Evolutionary conservation across 78 protist genomes (phyloP), one percentile per base, ranked within the genome.

Genomic region (Chrysochromulina parva): DNA sequence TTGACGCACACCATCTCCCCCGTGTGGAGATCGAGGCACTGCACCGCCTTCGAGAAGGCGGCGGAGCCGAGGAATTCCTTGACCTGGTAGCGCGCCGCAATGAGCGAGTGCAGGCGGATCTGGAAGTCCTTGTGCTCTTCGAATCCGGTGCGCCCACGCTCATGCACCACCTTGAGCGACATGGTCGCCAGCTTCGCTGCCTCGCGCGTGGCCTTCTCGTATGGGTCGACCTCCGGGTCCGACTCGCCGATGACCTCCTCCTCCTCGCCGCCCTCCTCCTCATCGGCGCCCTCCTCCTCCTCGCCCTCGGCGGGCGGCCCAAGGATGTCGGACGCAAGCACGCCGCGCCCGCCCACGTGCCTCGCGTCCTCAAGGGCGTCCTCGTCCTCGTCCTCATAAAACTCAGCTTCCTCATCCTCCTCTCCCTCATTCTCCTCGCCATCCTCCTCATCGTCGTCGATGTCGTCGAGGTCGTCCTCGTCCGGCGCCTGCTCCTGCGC

Each of bases 51-150:
- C 60, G 94, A 89, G 85, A 95, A 95, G 76, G 96, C 95, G 50
- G 96, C 97, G 0, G 94, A 62, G 57, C 95, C 96, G 0, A 96
- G 52, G 88, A 67, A 84, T 74, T 94, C 94, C 16, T 80, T 10
- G 16, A 96, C 76, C 59, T 80, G 86, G 69, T 94, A 96, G 53
- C 97, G 85, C 47, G 96, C 95, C 13, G 94, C 95, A n/a, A 95
- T 93, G 38, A 92, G 73, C 69, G 62, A 26, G 84, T 92, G 19
- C n/a, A 60, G n/a, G 26, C 48, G 54, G 53, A 94, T 78, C 20
- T 94, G 96, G 86, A 88, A 94, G n/a, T 94, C 95, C 58, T 89
- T 90, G 54, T 69, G 14, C 53, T 94, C 96, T 66, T 92, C 94
- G 59, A 94, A 93, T 22, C 96, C 96, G 19, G 96, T 94, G 26